Percentiles rank a stretch among this genome's conserved stretches.
phyloP scores from a whole-genome alignment of 768 basidiomycete genomes.

The Leucocoprinus sp. region DNA sequence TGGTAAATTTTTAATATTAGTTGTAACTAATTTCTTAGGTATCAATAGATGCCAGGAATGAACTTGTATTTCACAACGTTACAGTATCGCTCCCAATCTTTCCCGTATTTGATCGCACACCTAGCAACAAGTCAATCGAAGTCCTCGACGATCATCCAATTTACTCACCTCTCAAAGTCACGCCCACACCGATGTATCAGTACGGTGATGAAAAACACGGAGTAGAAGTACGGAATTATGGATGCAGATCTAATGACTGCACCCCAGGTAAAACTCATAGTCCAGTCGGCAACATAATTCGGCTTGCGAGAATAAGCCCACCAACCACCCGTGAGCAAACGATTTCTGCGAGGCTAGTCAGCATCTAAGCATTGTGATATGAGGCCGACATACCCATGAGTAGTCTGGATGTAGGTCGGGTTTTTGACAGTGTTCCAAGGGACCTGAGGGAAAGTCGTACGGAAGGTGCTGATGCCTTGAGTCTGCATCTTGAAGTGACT shows the following conservation, averaged over 20 bases:
- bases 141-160: not conserved
- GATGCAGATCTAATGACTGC: slow-evolving; percentile 65
- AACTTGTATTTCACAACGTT: slow-evolving; percentile 84
- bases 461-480: slow-evolving; percentile 76
- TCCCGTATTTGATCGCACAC: slow-evolving; percentile 85
- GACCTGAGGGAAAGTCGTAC: slow-evolving; percentile 91
- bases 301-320: slow-evolving; percentile 95
- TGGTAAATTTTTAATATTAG: too few relatives aligned
- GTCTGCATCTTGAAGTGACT: slow-evolving; percentile 97
- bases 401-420: slow-evolving; percentile 88
- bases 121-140: slow-evolving; percentile 22
- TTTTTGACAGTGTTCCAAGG: slow-evolving; percentile 77
- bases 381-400: slow-evolving; percentile 64
- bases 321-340: slow-evolving; percentile 87
- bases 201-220: slow-evolving; percentile 90
- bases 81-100: slow-evolving; percentile 92
- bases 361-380: not conserved
- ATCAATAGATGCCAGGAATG: slow-evolving; percentile 78
- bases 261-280: slow-evolving; percentile 81
- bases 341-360: slow-evolving; percentile 46
- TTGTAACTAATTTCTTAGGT: slow-evolving; percentile 5
- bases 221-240: slow-evolving; percentile 94
- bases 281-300: slow-evolving; percentile 94
- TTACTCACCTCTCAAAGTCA: slow-evolving; percentile 81
- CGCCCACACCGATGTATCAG: slow-evolving; percentile 86